Conservation (phyloP, 768 basidiomycete genomes). For the Tulasnella sp. region DNA sequence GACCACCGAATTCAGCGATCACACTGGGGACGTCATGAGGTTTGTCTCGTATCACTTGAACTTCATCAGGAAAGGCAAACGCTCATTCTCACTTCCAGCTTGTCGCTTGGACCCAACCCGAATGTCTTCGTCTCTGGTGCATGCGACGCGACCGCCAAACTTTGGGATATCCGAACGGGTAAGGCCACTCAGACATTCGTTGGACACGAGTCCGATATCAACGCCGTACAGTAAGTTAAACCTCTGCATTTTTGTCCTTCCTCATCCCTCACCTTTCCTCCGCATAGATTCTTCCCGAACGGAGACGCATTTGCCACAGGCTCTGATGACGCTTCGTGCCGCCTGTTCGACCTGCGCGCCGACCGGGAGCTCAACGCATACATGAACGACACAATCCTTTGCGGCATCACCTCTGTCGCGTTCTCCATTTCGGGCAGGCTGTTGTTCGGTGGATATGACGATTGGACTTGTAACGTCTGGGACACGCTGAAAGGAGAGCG, state of each 20-base stretch:
- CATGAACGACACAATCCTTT: constrained; percentile 97
- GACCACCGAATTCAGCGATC: constrained; percentile 96
- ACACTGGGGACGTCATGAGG: constrained; percentile 99
- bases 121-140: constrained; percentile 96
- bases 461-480: constrained; percentile 99
- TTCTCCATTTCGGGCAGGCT: constrained; percentile 98
- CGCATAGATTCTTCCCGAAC: constrained; percentile 86
- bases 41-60: constrained; percentile 30
- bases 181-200: constrained; percentile 98
- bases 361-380: constrained; percentile 95
- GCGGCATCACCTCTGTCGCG: constrained; percentile 96
- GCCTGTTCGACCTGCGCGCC: constrained; percentile 93
- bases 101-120: constrained; percentile 89
- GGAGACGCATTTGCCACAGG: constrained; percentile 99
- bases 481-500: constrained; percentile 98
- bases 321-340: constrained; percentile 97
- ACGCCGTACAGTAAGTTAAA: constrained; percentile 82
- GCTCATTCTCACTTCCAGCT: constrained; percentile 34
- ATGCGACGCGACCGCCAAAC: constrained; percentile 95
- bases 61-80: too few relatives aligned
- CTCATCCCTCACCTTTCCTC: background rate
- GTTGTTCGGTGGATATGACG: constrained; percentile 96
- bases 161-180: constrained; percentile 98
- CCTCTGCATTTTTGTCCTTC: background rate
- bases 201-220: constrained; percentile 98